Conservation (phyloP, 192 early-diverging fungal species). For the Linnemannia hyalina region DNA sequence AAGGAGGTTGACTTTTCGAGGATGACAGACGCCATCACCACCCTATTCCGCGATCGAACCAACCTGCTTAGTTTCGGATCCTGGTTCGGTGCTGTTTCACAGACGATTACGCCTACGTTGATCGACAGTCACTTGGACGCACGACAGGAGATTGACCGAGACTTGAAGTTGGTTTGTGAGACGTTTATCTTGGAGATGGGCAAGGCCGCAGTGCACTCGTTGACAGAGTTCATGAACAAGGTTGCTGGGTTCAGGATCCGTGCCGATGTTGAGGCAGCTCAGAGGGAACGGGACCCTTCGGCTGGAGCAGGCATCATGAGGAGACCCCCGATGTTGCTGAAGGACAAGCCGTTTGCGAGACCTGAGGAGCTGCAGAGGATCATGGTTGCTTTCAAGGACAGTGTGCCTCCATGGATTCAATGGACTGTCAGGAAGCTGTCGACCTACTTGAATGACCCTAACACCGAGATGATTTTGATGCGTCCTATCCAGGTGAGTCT, state of each 20-base stretch:
- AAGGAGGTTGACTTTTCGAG: slow-evolving; percentile 77
- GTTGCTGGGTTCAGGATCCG: slow-evolving; percentile 70
- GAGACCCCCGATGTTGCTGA: slow-evolving; percentile 54
- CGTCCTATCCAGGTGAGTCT: slow-evolving; percentile 73
- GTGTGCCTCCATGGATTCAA: slow-evolving; percentile 62
- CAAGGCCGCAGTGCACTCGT: slow-evolving; percentile 71
- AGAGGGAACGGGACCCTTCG: slow-evolving; percentile 35
- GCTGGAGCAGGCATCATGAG: slow-evolving; percentile 6
- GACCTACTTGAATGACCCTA: slow-evolving; percentile 80
- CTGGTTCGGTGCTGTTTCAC: slow-evolving; percentile 51
- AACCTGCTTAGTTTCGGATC: slow-evolving; percentile 56
- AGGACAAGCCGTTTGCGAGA: slow-evolving; percentile 65
- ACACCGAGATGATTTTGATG: slow-evolving; percentile 82
- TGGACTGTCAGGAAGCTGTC: slow-evolving; percentile 70
- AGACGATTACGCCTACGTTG: slow-evolving; percentile 63
- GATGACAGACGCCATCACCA: slow-evolving; percentile 64
- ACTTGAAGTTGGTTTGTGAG: slow-evolving; percentile 81
- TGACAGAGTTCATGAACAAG: slow-evolving; percentile 77
- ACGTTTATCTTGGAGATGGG: slow-evolving; percentile 80
- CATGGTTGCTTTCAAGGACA: slow-evolving; percentile 65
- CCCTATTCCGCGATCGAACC: slow-evolving; percentile 40
- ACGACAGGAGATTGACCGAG: slow-evolving; percentile 71
- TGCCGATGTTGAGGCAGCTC: slow-evolving; percentile 53
- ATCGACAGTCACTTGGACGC: slow-evolving; percentile 63
- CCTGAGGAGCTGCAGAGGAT: slow-evolving; percentile 46